Evolutionary conservation across 192 early-diverging fungal genomes (phyloP).

Genomic region (Gonapodya prolifera): DNA sequence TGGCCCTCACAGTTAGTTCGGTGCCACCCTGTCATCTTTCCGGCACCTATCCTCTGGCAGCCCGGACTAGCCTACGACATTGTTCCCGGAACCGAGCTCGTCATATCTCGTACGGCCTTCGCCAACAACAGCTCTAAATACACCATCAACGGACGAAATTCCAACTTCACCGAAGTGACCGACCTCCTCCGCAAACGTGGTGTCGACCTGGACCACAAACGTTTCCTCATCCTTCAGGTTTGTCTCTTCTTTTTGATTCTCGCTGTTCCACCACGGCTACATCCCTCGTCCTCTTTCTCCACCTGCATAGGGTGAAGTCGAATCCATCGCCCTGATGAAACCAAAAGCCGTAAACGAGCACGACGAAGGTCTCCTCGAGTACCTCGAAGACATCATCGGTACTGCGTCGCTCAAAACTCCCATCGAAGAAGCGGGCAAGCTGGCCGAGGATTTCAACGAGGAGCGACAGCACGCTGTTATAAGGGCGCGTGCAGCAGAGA

Average conservation of each 20-base stretch:
- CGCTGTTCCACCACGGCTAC: not conserved
- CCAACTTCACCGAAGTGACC: constrained; percentile 73
- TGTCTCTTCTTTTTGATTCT: too few relatives aligned
- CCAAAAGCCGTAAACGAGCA: constrained; percentile 79
- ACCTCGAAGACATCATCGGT: constrained; percentile 97
- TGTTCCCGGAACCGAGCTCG: constrained; percentile 40
- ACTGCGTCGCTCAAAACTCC: constrained; percentile 74
- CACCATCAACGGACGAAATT: constrained; percentile 48
- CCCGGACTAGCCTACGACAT: constrained; percentile 5
- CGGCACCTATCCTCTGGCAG: not conserved
- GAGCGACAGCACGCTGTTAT: constrained; percentile 66
- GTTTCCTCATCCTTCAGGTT: constrained; percentile 88
- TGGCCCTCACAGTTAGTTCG: not conserved
- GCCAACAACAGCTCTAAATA: constrained; percentile 63
- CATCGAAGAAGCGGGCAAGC: constrained; percentile 57
- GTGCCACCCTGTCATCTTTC: not conserved
- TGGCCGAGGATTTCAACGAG: constrained; percentile 65
- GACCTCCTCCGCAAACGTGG: constrained; percentile 67
- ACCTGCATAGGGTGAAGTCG: constrained; percentile 77
- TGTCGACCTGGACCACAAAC: constrained; percentile 94
- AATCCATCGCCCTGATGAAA: constrained; percentile 96
- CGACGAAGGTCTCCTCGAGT: constrained; percentile 94
- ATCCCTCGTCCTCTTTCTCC: not conserved
- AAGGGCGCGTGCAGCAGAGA: constrained; percentile 78
- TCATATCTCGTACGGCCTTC: constrained; percentile 62